phyloP scores from a whole-genome alignment of 805 yeast genomes.

The Candida incommunis region DNA sequence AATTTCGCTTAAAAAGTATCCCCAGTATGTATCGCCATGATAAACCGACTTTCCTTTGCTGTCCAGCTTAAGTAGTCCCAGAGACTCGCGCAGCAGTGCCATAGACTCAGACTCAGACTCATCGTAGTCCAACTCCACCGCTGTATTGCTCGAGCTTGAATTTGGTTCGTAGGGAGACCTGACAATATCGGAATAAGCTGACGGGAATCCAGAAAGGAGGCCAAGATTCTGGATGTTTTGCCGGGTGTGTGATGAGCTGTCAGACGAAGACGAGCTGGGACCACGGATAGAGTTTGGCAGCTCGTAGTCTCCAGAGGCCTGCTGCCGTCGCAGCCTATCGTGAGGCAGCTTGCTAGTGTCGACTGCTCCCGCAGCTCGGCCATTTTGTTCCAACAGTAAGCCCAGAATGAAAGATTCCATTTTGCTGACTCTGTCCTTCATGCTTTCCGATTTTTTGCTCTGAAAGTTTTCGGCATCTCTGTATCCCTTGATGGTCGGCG shows the following conservation, averaged over 20 bases:
- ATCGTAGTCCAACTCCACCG: slow-evolving; percentile 7
- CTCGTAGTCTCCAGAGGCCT: background rate
- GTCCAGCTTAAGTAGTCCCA: slow-evolving; percentile 23
- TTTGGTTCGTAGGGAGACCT: background rate
- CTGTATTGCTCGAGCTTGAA: background rate
- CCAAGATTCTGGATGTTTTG: background rate
- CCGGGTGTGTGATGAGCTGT: background rate
- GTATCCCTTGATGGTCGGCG: background rate
- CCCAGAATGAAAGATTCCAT: slow-evolving; percentile 17
- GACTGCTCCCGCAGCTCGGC: too few species aligned
- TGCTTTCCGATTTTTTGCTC: background rate
- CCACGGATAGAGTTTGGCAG: background rate
- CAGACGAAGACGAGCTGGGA: background rate
- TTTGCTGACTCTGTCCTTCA: slow-evolving; percentile 16
- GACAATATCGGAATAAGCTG: background rate
- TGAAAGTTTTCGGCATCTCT: background rate
- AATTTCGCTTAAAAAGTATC: slow-evolving; percentile 17
- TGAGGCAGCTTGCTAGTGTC: background rate
- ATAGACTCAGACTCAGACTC: slow-evolving; percentile 3
- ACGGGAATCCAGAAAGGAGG: background rate
- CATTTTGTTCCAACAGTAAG: slow-evolving; percentile 7
- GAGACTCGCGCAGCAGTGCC: slow-evolving; percentile 14
- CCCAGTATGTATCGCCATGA: slow-evolving; percentile 24
- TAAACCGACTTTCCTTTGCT: slow-evolving; percentile 18
- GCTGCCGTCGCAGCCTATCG: background rate